phyloP scores from a whole-genome alignment of 176 grass and related monocot species.

The Lolium multiflorum region DNA sequence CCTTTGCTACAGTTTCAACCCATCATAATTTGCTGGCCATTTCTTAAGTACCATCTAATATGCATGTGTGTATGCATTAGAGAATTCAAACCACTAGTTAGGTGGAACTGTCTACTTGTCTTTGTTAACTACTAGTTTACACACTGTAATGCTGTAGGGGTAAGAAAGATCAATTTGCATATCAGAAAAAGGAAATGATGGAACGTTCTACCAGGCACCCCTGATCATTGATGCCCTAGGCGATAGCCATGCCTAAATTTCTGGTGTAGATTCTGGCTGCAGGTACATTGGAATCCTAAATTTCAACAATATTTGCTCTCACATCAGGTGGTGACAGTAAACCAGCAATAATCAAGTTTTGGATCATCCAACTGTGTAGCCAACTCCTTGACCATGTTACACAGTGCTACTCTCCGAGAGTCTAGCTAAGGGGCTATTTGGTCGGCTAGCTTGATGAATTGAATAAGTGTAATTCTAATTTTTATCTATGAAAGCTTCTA shows the following conservation, averaged over 20 bases:
- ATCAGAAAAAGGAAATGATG: not conserved
- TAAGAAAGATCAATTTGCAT: slow-evolving; percentile 5
- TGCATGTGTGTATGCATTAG: not conserved
- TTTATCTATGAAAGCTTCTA: too few relatives aligned
- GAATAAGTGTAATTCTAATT: too few relatives aligned
- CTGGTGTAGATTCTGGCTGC: not conserved
- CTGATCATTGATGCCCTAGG: slow-evolving; percentile 36
- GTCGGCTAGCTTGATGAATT: not conserved
- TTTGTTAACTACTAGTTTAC: not conserved
- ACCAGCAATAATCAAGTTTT: not conserved
- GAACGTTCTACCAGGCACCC: slow-evolving; percentile 36
- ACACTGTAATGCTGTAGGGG: not conserved
- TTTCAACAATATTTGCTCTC: slow-evolving; percentile 28
- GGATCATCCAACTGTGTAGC: not conserved
- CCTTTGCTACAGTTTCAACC: slow-evolving; percentile 42
- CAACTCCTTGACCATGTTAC: slow-evolving; percentile 19
- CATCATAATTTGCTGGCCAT: slow-evolving; percentile 27
- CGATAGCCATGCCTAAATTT: slow-evolving; percentile 34
- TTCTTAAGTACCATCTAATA: not conserved
- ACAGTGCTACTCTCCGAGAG: not conserved
- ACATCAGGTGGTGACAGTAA: not conserved
- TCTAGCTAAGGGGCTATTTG: not conserved
- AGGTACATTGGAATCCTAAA: not conserved
- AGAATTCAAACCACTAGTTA: not conserved
- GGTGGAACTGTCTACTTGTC: not conserved